phyloP scores from a whole-genome alignment of 2,329 filamentous ascomycete species.

The Aureobasidium vineae region DNA sequence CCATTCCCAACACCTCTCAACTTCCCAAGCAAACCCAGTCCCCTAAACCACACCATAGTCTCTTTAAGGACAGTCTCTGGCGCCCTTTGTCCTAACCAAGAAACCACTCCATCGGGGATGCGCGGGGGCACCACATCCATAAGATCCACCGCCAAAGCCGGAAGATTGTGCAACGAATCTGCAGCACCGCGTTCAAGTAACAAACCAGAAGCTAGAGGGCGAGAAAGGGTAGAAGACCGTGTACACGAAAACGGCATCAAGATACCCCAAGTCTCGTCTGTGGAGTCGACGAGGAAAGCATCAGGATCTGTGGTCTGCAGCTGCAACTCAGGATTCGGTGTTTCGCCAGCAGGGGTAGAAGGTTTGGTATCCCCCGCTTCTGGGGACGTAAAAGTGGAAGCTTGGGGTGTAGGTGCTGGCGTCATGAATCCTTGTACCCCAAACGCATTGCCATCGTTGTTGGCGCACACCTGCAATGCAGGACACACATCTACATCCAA shows the following conservation, averaged over 20 bases:
- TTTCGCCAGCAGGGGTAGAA: constrained; percentile 36
- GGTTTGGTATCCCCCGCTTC: constrained; percentile 33
- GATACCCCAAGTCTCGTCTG: constrained; percentile 74
- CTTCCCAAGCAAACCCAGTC: constrained; percentile 66
- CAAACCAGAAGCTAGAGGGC: constrained; percentile 44
- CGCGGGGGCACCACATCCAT: constrained; percentile 28
- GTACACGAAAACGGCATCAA: constrained; percentile 57
- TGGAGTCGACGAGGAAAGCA: constrained; percentile 66
- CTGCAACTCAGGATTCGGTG: constrained; percentile 40
- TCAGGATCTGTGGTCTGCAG: constrained; percentile 56
- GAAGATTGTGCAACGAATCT: constrained; percentile 27
- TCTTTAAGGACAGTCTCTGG: constrained; percentile 66
- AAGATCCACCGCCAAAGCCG: constrained; percentile 44
- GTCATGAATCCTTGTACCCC: constrained; percentile 47
- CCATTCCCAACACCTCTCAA: constrained; percentile 59
- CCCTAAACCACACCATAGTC: constrained; percentile 66
- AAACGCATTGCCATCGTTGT: constrained; percentile 43
- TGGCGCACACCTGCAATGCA: constrained; percentile 53
- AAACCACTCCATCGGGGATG: constrained; percentile 21
- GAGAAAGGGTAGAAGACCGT: constrained; percentile 38
- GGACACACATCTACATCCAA: constrained; percentile 34
- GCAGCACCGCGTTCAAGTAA: constrained; percentile 43
- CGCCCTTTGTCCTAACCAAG: constrained; percentile 24
- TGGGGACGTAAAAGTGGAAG: constrained; percentile 32
- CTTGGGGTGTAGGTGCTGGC: constrained; percentile 63